Percentiles rank a stretch among this genome's conserved stretches.
phyloP scores from a whole-genome alignment of 371 early-diverging fungal species.

The Saksenaea vasiformis region DNA sequence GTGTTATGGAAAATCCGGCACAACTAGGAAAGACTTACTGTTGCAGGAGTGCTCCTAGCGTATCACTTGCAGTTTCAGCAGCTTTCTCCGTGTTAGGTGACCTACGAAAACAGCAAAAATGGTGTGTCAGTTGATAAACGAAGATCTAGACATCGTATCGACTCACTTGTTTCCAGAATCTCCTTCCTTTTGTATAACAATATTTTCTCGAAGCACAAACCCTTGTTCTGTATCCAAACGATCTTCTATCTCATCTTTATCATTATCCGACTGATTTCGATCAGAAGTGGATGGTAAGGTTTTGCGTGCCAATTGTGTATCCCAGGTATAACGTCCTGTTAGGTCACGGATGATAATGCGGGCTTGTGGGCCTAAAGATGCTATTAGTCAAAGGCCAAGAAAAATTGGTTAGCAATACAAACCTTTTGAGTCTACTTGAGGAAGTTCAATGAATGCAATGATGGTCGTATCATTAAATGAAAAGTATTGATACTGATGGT shows the following conservation, averaged over 20 bases:
- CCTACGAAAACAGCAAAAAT: background rate
- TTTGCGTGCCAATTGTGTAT: slow-evolving; percentile 51
- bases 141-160: background rate
- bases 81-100: background rate
- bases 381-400: background rate
- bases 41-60: slow-evolving; percentile 43
- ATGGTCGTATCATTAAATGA: slow-evolving; percentile 63
- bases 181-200: background rate
- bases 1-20: background rate
- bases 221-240: slow-evolving; percentile 7
- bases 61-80: slow-evolving; percentile 23
- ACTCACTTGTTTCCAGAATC: background rate
- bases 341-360: slow-evolving; percentile 74
- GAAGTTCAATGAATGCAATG: slow-evolving; percentile 60
- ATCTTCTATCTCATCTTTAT: background rate
- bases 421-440: slow-evolving; percentile 39
- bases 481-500: slow-evolving; percentile 59
- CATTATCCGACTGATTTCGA: background rate
- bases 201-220: background rate
- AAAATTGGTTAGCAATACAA: background rate
- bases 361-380: slow-evolving; percentile 24
- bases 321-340: slow-evolving; percentile 84
- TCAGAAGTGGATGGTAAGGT: background rate
- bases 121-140: background rate
- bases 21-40: slow-evolving; percentile 27